Percentiles rank a stretch among this genome's conserved stretches.
Evolutionary conservation across 768 basidiomycete species (phyloP).

Genomic region (Amanita muscaria): DNA sequence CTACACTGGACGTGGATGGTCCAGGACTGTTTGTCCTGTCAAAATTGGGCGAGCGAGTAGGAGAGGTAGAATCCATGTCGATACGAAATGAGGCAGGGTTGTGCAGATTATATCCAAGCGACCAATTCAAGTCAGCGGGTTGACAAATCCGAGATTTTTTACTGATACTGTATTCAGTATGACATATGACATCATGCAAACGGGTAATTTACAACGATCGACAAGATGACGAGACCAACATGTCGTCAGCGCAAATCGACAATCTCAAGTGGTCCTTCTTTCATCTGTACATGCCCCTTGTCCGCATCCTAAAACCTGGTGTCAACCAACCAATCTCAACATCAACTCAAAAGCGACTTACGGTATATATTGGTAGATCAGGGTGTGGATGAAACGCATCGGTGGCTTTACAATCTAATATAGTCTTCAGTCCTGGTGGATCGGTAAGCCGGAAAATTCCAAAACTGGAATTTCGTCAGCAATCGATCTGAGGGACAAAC

Average conservation of each 20-base stretch:
- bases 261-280: constrained; percentile 65
- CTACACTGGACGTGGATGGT: no score
- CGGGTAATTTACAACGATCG: constrained; percentile 3
- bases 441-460: constrained; percentile 88
- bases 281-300: constrained; percentile 77
- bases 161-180: no score
- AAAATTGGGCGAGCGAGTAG: no score
- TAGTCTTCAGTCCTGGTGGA: constrained; percentile 70
- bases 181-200: no score
- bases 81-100: no score
- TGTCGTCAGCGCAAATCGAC: constrained; percentile 58
- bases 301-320: constrained; percentile 56
- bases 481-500: not conserved
- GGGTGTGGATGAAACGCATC: constrained; percentile 86
- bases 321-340: not conserved
- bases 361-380: constrained; percentile 79
- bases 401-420: constrained; percentile 57
- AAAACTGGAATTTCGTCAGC: constrained; percentile 38
- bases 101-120: no score
- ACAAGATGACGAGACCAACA: not conserved
- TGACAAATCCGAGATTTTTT: no score
- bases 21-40: no score
- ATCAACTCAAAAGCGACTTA: constrained; percentile 26
- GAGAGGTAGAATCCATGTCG: no score
- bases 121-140: no score